Evolutionary conservation across 495 filamentous ascomycete species (phyloP), one percentile per base, ranked within the genome.

Genomic region (Letharia columbiana): DNA sequence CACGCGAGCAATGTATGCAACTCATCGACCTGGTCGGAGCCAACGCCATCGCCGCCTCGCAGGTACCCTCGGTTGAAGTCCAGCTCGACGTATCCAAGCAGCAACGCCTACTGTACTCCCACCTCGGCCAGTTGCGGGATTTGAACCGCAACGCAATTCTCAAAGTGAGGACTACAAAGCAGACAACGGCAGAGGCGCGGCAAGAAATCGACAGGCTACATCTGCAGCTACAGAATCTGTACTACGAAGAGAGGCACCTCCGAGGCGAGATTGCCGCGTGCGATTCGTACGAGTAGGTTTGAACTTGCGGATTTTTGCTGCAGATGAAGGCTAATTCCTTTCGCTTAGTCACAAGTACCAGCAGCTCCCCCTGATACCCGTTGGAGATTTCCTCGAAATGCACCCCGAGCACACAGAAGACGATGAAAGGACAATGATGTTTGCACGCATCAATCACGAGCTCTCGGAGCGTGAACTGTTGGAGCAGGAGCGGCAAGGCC

Each of bases 211-310:
- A 98, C 73, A 84, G 86, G 62, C 80, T 98, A 66, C 92, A 97
- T 77, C 83, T 98, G 28, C 88, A 95, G 73, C 80, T 98, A 39
- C 92, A 98, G 75, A 98, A 98, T 74, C 80, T 98, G 35, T 93
- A 95, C 76, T 98, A 98, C 75, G 94, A 98, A 75, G 91, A 96
- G 75, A 82, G 90, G 66, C 90, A 96, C 77, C 78, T 98, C 66
- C 84, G 87, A 57, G 90, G 91, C 33, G 95, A 98, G 76, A 98
- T 98, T 68, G 79, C 83, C 4, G 92, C 90, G 41, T 97, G 95
- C 77, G 90, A 94, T 72, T 87, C 86, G 47, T 98, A 96, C 67
- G 89, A 96, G 93, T 96, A 81, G 67, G 90, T 56, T 8, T 44
- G 35, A 54, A 41, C 42, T 39, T 20, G 23, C 23, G 3, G 2